These are phyloP conservation scores for Fusarium hostae DNA, from an alignment of 2,329 filamentous ascomycete species.

Conservation along the genomic window DNA sequence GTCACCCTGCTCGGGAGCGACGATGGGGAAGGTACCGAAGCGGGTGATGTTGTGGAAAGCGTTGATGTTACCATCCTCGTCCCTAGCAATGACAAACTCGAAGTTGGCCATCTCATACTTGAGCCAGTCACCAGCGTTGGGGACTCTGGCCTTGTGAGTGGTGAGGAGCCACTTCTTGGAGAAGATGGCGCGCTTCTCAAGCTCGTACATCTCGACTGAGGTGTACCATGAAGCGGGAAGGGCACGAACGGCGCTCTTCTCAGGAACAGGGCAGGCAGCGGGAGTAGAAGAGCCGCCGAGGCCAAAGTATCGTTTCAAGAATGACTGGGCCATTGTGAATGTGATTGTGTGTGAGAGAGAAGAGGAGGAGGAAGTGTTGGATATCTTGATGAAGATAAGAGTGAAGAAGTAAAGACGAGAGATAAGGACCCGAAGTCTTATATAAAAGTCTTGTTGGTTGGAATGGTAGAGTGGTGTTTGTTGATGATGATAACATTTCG, in stretches of 20 bases:
- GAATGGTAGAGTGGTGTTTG: conserved; percentile 25
- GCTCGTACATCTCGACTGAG: conserved; percentile 64
- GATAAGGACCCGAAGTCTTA: conserved; percentile 18
- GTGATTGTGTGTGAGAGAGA: conserved; percentile 12
- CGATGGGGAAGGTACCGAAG: conserved; percentile 68
- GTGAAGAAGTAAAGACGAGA: background rate
- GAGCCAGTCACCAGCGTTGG: conserved; percentile 66
- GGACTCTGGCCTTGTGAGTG: conserved; percentile 62
- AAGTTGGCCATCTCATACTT: conserved; percentile 66
- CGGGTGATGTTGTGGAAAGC: conserved; percentile 73
- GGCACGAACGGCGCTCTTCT: conserved; percentile 47
- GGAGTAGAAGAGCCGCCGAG: conserved; percentile 42
- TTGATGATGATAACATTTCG: conserved; percentile 21
- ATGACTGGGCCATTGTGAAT: conserved; percentile 42
- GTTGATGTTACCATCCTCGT: conserved; percentile 63
- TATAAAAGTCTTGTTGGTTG: conserved; percentile 23
- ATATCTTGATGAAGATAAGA: conserved; percentile 12
- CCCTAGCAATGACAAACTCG: conserved; percentile 63
- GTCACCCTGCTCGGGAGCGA: conserved; percentile 55
- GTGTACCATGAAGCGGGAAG: conserved; percentile 64
- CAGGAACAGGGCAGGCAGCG: conserved; percentile 5
- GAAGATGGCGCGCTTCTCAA: conserved; percentile 67
- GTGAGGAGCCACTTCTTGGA: conserved; percentile 67
- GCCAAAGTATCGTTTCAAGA: conserved; percentile 54
- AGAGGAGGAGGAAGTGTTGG: background rate